These are phyloP conservation scores for Epichloe gansuensis DNA, from an alignment of 2,329 filamentous ascomycete species.

Conservation along the genomic window DNA sequence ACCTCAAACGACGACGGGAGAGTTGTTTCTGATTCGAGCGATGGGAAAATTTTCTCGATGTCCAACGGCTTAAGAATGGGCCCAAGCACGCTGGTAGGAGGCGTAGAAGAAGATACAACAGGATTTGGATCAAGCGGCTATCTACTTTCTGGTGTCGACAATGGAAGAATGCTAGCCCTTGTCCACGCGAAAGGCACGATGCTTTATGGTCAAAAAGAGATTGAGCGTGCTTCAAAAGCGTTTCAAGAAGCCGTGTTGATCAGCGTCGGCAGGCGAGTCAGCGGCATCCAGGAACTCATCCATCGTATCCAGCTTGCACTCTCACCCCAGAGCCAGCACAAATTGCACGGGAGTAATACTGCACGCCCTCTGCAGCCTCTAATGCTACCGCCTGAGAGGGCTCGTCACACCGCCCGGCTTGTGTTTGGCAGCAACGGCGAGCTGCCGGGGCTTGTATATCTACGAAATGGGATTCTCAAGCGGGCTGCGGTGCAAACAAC, in stretches of 20 bases:
- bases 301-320: conserved; percentile 62
- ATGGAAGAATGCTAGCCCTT: conserved; percentile 83
- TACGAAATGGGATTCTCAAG: conserved; percentile 57
- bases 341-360: conserved; percentile 6
- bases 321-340: conserved; percentile 19
- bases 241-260: conserved; percentile 95
- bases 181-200: conserved; percentile 98
- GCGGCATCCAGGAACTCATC: conserved; percentile 67
- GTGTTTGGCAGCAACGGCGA: conserved; percentile 67
- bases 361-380: conserved; percentile 37
- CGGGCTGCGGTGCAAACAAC: conserved; percentile 82
- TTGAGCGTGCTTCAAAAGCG: conserved; percentile 65
- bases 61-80: not conserved
- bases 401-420: conserved; percentile 66
- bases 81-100: not conserved
- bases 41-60: not conserved
- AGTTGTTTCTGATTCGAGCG: not conserved
- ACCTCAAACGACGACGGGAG: not conserved
- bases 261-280: conserved; percentile 57
- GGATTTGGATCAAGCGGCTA: conserved; percentile 47
- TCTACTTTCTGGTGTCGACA: conserved; percentile 70
- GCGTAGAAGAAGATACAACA: conserved; percentile 3
- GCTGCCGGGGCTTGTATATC: conserved; percentile 64
- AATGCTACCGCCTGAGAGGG: conserved; percentile 69
- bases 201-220: conserved; percentile 80